These are phyloP conservation scores for Hylodesmum podocarpum DNA, from an alignment of 306 rosid genomes.

Conservation along the genomic window DNA sequence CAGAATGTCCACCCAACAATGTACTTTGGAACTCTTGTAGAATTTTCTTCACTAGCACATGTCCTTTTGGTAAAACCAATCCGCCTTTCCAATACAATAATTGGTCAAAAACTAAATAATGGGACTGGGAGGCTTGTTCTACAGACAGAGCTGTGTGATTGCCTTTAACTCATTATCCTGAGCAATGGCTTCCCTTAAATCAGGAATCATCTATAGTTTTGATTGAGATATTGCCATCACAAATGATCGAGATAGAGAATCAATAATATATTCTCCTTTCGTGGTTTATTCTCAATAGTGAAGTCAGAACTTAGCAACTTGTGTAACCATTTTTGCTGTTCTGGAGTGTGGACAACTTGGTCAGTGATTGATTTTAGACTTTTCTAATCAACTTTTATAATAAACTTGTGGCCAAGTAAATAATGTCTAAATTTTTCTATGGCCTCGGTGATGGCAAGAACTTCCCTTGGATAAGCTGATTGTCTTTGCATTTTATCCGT, in stretches of 20 bases:
- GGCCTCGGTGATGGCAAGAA: neutral
- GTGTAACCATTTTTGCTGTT: neutral
- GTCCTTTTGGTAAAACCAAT: too few relatives aligned
- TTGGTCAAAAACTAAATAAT: too few relatives aligned
- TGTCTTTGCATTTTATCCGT: neutral
- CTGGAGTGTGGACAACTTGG: neutral
- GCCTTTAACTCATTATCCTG: too few relatives aligned
- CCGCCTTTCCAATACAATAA: too few relatives aligned
- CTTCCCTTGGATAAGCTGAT: neutral
- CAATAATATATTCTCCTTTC: neutral
- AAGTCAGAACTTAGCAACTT: neutral
- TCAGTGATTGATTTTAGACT: neutral
- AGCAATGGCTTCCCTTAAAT: too few relatives aligned
- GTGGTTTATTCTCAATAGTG: neutral
- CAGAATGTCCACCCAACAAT: too few relatives aligned
- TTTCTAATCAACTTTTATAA: neutral
- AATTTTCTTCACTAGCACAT: too few relatives aligned
- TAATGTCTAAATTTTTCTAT: neutral
- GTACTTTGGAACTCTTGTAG: too few relatives aligned
- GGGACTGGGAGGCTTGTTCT: too few relatives aligned
- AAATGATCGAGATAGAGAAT: neutral
- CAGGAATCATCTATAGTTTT: too few relatives aligned
- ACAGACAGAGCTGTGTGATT: too few relatives aligned
- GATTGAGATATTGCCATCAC: neutral
- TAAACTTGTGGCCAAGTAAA: neutral